phyloP scores from a whole-genome alignment of 2,329 filamentous ascomycete genomes.

The Arthrobotrys musiformis region DNA sequence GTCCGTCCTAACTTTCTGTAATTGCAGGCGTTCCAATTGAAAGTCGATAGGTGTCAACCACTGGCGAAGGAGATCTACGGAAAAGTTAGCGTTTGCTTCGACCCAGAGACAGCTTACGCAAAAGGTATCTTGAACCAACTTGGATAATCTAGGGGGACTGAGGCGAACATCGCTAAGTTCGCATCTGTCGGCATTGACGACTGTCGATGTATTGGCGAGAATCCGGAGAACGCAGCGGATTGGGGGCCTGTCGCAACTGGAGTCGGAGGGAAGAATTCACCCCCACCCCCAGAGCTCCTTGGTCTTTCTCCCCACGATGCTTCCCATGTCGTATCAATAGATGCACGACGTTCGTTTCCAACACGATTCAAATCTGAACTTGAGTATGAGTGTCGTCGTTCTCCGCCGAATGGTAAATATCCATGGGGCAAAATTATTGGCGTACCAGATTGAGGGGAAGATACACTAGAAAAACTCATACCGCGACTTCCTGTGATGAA shows the following conservation, averaged over 20 bases:
- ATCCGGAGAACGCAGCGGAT: background rate
- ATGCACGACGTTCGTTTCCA: constrained; percentile 38
- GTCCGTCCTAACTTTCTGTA: constrained; percentile 34
- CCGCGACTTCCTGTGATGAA: constrained; percentile 45
- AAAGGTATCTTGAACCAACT: constrained; percentile 10
- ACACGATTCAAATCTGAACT: constrained; percentile 50
- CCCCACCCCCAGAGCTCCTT: constrained; percentile 31
- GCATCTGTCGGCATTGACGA: constrained; percentile 44
- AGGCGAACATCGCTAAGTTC: background rate
- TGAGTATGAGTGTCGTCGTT: constrained; percentile 55
- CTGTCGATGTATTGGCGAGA: constrained; percentile 45
- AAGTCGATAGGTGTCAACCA: constrained; percentile 53
- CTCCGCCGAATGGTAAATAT: constrained; percentile 52
- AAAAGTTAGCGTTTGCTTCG: background rate
- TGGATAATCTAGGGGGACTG: constrained; percentile 31
- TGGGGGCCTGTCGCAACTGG: constrained; percentile 5
- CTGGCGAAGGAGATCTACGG: constrained; percentile 30
- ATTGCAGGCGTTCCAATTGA: constrained; percentile 51
- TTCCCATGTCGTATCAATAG: constrained; percentile 50
- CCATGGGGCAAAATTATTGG: constrained; percentile 55
- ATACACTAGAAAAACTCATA: constrained; percentile 42
- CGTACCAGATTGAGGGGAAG: constrained; percentile 52
- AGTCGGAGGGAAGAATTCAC: constrained; percentile 44
- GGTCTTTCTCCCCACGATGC: constrained; percentile 47
- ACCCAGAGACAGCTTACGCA: background rate